Evolutionary conservation across 1,284 basidiomycete species (phyloP).

Genomic region (Boletellus deceptivus): DNA sequence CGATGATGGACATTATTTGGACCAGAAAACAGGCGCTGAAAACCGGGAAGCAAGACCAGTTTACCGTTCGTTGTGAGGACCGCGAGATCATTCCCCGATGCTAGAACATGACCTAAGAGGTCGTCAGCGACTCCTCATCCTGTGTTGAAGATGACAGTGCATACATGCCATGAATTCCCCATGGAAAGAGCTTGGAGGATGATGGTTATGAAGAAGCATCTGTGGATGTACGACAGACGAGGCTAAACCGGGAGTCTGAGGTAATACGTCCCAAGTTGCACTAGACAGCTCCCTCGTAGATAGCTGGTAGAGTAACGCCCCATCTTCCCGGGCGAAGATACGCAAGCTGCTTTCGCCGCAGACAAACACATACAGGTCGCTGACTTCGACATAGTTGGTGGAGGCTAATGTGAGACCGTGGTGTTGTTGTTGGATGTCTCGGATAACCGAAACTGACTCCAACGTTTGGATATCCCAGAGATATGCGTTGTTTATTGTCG

Average conservation of each 20-base stretch:
- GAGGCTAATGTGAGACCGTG: conserved; percentile 33
- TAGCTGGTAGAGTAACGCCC: conserved; percentile 44
- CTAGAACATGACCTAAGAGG: conserved; percentile 57
- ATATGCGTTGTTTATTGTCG: conserved; percentile 44
- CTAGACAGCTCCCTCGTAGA: conserved; percentile 33
- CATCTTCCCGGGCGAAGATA: conserved; percentile 51
- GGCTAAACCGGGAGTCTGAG: conserved; percentile 21
- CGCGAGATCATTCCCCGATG: conserved; percentile 54
- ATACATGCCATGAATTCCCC: not conserved
- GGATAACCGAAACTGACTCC: conserved; percentile 45
- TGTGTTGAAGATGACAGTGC: not conserved
- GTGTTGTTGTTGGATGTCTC: conserved; percentile 36
- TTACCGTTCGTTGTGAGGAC: conserved; percentile 43
- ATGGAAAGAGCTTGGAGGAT: conserved; percentile 1
- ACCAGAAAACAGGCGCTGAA: conserved; percentile 42
- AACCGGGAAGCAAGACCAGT: conserved; percentile 53
- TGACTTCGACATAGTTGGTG: conserved; percentile 68
- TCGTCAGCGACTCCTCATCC: not conserved
- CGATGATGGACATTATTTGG: conserved; percentile 27
- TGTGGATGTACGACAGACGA: conserved; percentile 19
- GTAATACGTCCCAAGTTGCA: conserved; percentile 29
- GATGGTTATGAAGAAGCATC: conserved; percentile 14
- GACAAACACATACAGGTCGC: conserved; percentile 56
- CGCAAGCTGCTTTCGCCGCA: conserved; percentile 50
- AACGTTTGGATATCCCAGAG: conserved; percentile 60